Base-by-base conservation (phyloP, 106 monocot species). In the Dactylorhiza incarnata region DNA sequence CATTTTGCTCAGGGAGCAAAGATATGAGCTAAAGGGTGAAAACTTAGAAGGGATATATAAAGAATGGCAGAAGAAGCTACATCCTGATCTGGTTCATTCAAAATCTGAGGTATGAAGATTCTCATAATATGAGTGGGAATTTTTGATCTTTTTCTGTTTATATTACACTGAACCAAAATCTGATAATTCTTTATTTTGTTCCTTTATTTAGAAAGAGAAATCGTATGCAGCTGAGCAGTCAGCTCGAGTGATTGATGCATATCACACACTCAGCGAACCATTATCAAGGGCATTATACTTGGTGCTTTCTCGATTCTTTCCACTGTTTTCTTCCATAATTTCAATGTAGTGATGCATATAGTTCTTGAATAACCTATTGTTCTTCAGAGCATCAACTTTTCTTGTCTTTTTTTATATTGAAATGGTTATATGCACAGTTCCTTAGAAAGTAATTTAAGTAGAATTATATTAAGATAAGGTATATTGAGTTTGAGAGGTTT, bases 41-140 rank as follows among this genome's bases (percentile, higher is more conserved):
- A 84, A 84, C 77, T 75, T 96, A 72, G 93, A 96, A 81, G 75
- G 84, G 58, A 96, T 87, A 50, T 96, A 96, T 77, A 96, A 93
- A 72, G 86, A 93, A 75, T 96, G 96, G 96, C 93, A 96, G 84
- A 96, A 96, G 92, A 96, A 91, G 71, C 73, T 96, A 20, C 96
- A 96, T 61, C 96, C 96, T 65, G 96, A 96, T 79, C 68, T 96
- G 24, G 90, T 96, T 52, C 96, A 93, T 82, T 82, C 91, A 45
- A 96, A 96, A 78, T 93, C 91, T 75, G 88, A 93, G 86, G 95
- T 92, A 14, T 22, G 23, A 48, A 5, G 9, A 20, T 59, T 7
- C 8, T 52, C 51, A 52, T 15, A 52, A 17, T 49, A 47, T 5
- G 15, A 17, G 6, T 55, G 45, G 9, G 51, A 43, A 47, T 71